Percentiles rank a stretch among this genome's conserved stretches.
phyloP scores from a whole-genome alignment of 2,329 filamentous ascomycete genomes.

The Xylariaceae sp. region DNA sequence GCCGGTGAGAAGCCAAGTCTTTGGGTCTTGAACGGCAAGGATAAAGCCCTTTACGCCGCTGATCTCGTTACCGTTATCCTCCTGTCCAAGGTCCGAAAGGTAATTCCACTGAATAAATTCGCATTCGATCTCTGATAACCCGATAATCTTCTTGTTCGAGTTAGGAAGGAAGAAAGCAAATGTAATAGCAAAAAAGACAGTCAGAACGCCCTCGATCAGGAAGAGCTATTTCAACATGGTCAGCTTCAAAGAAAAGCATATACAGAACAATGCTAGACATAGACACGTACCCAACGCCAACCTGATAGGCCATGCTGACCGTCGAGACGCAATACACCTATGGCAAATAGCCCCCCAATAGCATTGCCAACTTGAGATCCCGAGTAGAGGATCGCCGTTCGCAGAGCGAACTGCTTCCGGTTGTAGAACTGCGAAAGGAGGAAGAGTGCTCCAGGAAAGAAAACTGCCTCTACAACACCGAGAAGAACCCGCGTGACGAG shows the following conservation, averaged over 20 bases:
- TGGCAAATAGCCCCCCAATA: conserved; percentile 45
- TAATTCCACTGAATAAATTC: conserved; percentile 34
- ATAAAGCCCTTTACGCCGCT: conserved; percentile 37
- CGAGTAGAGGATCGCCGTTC: conserved; percentile 43
- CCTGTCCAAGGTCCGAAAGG: conserved; percentile 29
- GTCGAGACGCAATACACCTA: conserved; percentile 39
- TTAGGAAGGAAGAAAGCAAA: conserved; percentile 31
- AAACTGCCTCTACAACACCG: conserved; percentile 61
- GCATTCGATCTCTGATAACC: conserved; percentile 30
- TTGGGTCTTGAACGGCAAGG: conserved; percentile 43
- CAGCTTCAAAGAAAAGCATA: background rate
- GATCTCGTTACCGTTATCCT: conserved; percentile 36
- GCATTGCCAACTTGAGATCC: conserved; percentile 43
- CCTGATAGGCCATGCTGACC: conserved; percentile 33
- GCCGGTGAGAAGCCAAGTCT: conserved; percentile 46
- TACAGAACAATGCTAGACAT: background rate
- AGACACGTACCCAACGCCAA: conserved; percentile 38
- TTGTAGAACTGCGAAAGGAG: conserved; percentile 50
- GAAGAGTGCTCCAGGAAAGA: conserved; percentile 54
- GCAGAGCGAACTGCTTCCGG: conserved; percentile 43
- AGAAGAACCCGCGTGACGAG: conserved; percentile 55
- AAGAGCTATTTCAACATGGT: conserved; percentile 19
- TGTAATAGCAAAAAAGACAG: conserved; percentile 23
- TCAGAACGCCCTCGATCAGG: conserved; percentile 31
- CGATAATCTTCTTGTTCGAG: conserved; percentile 29